A percentile compares a stretch with the other conserved stretches of the same genome.
Evolutionary conservation across 345 rosid genomes (phyloP).

Genomic region (Salix suchowensis): DNA sequence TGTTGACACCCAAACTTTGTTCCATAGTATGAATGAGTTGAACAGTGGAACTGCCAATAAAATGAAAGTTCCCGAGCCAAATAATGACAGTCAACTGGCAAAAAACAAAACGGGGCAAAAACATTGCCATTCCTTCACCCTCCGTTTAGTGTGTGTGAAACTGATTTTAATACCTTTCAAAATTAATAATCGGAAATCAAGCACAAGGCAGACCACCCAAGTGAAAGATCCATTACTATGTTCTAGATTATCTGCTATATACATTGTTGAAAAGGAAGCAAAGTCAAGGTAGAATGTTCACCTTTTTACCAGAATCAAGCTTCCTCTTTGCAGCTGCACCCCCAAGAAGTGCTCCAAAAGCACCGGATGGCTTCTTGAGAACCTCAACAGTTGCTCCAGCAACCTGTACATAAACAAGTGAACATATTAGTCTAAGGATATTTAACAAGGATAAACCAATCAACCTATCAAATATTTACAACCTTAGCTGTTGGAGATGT

Average conservation of each 20-base stretch:
- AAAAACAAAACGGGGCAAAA: neutral
- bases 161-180: neutral
- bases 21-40: too few species aligned
- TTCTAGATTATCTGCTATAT: neutral
- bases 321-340: slow-evolving; percentile 40
- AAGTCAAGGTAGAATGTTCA: slow-evolving; percentile 14
- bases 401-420: slow-evolving; percentile 34
- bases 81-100: neutral
- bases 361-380: slow-evolving; percentile 54
- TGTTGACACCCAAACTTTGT: neutral
- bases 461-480: slow-evolving; percentile 13
- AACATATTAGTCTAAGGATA: slow-evolving; percentile 12
- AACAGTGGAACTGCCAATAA: neutral
- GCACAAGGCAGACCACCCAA: neutral
- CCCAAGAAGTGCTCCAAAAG: slow-evolving; percentile 55
- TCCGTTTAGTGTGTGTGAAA: neutral
- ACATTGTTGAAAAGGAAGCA: neutral
- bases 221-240: neutral
- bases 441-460: neutral
- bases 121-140: neutral
- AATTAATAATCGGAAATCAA: neutral
- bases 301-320: slow-evolving; percentile 42
- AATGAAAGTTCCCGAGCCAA: neutral
- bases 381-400: slow-evolving; percentile 48
- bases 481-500: slow-evolving; percentile 39